Percentiles rank a stretch among this genome's conserved stretches.
Conservation (phyloP, 768 basidiomycete species). For the Collybia sp. region DNA sequence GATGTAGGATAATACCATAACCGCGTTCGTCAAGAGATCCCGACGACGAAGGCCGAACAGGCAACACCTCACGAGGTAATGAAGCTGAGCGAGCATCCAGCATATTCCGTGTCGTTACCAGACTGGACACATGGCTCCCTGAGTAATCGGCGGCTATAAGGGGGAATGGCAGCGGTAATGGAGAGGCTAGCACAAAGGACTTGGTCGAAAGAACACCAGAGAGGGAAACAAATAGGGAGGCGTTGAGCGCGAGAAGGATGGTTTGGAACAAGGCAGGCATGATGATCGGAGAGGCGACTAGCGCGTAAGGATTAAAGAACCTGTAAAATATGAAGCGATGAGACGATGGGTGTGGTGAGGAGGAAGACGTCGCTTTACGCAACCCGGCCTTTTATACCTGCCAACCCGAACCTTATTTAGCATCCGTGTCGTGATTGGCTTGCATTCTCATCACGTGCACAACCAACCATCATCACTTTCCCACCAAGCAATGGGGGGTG, state of each 20-base stretch:
- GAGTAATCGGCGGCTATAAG: constrained; percentile 18
- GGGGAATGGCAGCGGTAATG: constrained; percentile 29
- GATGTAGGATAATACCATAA: no score
- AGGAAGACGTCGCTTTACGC: no score
- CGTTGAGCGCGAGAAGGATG: constrained; percentile 34
- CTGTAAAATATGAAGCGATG: no score
- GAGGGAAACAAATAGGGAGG: constrained; percentile 31
- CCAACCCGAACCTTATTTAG: not conserved
- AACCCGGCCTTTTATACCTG: not conserved
- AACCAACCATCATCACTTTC: no score
- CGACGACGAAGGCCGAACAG: no score
- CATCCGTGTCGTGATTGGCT: not conserved
- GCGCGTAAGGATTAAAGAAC: constrained; percentile 5
- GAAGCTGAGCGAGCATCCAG: not conserved
- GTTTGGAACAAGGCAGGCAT: constrained; percentile 31
- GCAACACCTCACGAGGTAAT: no score
- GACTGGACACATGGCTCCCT: not conserved
- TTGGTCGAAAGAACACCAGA: constrained; percentile 22
- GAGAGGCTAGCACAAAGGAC: constrained; percentile 26
- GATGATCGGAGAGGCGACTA: constrained; percentile 22
- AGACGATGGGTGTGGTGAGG: no score
- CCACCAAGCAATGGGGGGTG: no score
- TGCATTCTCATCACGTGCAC: not conserved
- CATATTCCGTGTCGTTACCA: constrained; percentile 5
- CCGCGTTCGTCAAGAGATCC: no score